These are phyloP conservation scores for Mucor saturninus DNA, from an alignment of 371 early-diverging fungal genomes.

Conservation along the genomic window DNA sequence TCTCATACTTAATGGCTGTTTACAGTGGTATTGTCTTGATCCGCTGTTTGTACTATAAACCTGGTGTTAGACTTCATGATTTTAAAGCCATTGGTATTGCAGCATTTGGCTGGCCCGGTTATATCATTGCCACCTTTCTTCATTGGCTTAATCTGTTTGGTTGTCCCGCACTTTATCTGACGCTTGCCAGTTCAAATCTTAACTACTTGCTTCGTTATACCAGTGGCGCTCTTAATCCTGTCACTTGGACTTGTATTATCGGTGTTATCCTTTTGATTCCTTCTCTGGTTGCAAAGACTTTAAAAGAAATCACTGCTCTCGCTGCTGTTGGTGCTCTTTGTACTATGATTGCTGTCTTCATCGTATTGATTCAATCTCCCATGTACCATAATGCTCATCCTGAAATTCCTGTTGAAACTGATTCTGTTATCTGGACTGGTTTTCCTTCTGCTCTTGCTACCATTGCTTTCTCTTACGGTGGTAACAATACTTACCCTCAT, in stretches of 20 bases:
- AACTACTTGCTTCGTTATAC: conserved; percentile 51
- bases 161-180: conserved; percentile 78
- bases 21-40: conserved; percentile 48
- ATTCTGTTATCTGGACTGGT: conserved; percentile 47
- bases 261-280: conserved; percentile 73
- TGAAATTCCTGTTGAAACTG: conserved; percentile 20
- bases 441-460: conserved; percentile 59
- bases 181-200: conserved; percentile 73
- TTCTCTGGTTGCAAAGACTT: conserved; percentile 69
- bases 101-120: conserved; percentile 66
- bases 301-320: conserved; percentile 78
- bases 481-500: conserved; percentile 57
- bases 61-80: conserved; percentile 59
- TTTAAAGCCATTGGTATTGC: conserved; percentile 68
- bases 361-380: conserved; percentile 46
- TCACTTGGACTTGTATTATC: conserved; percentile 68
- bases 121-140: conserved; percentile 64
- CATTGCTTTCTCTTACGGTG: conserved; percentile 58
- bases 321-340: conserved; percentile 51
- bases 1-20: conserved; percentile 43
- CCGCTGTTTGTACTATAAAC: conserved; percentile 45
- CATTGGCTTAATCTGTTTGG: conserved; percentile 74
- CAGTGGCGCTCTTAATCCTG: conserved; percentile 24
- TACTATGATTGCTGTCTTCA: conserved; percentile 56
- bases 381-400: conserved; percentile 32